Base-by-base conservation (phyloP, 495 filamentous ascomycete genomes). In the Rostrohypoxylon terebratum region DNA sequence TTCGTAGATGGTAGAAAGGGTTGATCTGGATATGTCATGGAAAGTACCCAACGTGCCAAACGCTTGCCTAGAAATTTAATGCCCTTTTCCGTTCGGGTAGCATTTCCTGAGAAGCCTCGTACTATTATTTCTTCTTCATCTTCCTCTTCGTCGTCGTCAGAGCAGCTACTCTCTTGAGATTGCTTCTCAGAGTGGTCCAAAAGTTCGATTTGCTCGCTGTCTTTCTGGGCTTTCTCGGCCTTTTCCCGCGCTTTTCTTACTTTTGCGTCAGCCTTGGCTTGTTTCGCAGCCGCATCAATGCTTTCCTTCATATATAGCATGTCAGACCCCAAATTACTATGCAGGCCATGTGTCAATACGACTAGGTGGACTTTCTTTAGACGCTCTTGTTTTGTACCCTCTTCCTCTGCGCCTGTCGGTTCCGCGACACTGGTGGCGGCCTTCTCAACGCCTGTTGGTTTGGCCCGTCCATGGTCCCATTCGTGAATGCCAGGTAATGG, bases 261-360 rank as follows among this genome's bases (percentile, higher is more conserved):
- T 72, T 84, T 88, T 6, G 84, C 84, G 68, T 90, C 87, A 44
- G 87, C 79, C 58, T 89, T 89, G 16, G 91, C 88, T 75, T 92
- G 88, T 68, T 84, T 90, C 1, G 89, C 90, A 25, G 93, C 89
- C 34, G 90, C 89, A 79, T 99, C 96, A 59, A 99, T 98, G 73
- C 93, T 94, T 78, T 99, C 96, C 76, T 99, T 99, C 73, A 99
- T 79, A 77, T 92, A 99, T 28, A 99, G 83, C 96, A 99, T 97
- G 81, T 99, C 96, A 44, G 93, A 89, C 1, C 96, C 94, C n/a
- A 97, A 86, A 80, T 99, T 99, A 80, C 94, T 96, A 78, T 98
- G 96, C 68, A 99, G 80, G 0, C 96, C 96, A 83, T 99, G 96
- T 0, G 96, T 98, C 60, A 99, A 77, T 7, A 99, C 85, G 8